Percentiles rank a stretch among this genome's conserved stretches.
Conservation (phyloP, 2,329 filamentous ascomycete species). For the Colletotrichum orchidophilum region DNA sequence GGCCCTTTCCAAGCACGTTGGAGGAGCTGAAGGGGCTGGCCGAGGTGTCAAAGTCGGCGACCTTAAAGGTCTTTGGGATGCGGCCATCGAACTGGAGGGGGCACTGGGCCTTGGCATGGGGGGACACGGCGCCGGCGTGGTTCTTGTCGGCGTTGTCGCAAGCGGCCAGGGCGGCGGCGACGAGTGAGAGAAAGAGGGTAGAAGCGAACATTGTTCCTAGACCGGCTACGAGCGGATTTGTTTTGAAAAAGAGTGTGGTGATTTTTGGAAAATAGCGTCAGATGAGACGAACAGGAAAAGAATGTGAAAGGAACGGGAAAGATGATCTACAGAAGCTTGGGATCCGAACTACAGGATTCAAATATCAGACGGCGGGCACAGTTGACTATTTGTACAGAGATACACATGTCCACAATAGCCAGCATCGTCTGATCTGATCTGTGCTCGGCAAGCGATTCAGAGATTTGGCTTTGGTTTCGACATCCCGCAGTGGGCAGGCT, state of each 20-base stretch:
- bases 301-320: constrained; percentile 21
- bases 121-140: constrained; percentile 16
- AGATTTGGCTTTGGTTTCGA: background rate
- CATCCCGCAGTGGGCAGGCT: background rate
- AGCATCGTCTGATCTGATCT: constrained; percentile 20
- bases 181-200: constrained; percentile 25
- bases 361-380: constrained; percentile 5
- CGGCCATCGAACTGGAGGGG: constrained; percentile 58
- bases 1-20: constrained; percentile 62
- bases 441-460: background rate
- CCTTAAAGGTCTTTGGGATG: constrained; percentile 48
- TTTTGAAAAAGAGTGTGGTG: constrained; percentile 25
- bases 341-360: background rate
- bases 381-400: constrained; percentile 23
- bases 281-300: constrained; percentile 29
- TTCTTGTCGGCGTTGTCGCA: constrained; percentile 16
- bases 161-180: constrained; percentile 22
- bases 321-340: constrained; percentile 13
- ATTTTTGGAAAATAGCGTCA: background rate
- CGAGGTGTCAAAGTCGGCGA: constrained; percentile 54
- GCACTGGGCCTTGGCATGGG: constrained; percentile 41
- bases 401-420: background rate
- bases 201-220: constrained; percentile 33
- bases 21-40: constrained; percentile 59
- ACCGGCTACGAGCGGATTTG: constrained; percentile 23